Evolutionary conservation across 441 rosid species (phyloP).

Genomic region (Populus hybrid): DNA sequence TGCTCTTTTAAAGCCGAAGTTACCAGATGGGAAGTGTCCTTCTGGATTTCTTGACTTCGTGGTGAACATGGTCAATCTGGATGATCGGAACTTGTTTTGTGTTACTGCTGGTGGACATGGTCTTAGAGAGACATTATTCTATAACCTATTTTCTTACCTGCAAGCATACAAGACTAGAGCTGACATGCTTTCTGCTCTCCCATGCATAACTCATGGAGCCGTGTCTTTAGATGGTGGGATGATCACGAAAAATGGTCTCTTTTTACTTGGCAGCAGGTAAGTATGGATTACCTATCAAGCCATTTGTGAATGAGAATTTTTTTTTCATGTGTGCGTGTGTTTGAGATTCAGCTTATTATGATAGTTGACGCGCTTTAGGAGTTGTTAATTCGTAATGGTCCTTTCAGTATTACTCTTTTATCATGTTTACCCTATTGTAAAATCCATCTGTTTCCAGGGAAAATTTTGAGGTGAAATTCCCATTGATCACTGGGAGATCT

Average conservation of each 20-base stretch:
- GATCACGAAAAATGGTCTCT: slow-evolving; percentile 19
- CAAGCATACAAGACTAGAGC: slow-evolving; percentile 22
- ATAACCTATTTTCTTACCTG: slow-evolving; percentile 21
- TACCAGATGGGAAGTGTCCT: slow-evolving; percentile 23
- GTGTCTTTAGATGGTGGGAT: slow-evolving; percentile 33
- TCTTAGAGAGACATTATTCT: slow-evolving; percentile 32
- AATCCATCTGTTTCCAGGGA: slow-evolving; percentile 15
- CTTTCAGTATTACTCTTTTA: neutral
- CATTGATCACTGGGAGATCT: slow-evolving; percentile 16
- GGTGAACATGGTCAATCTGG: slow-evolving; percentile 26
- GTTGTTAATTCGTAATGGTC: neutral
- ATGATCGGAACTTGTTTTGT: slow-evolving; percentile 10
- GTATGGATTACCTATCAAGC: neutral
- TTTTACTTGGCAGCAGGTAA: slow-evolving; percentile 19
- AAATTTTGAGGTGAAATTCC: slow-evolving; percentile 28
- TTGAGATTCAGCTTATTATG: neutral
- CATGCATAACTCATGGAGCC: slow-evolving; percentile 32
- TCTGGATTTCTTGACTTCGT: slow-evolving; percentile 26
- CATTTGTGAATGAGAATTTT: neutral
- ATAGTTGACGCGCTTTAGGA: neutral
- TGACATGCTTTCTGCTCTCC: slow-evolving; percentile 30
- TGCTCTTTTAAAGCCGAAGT: slow-evolving; percentile 21
- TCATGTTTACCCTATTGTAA: neutral
- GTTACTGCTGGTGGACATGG: slow-evolving; percentile 25
- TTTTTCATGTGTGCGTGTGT: neutral